phyloP scores from a whole-genome alignment of 257 asterid species.

The Scutellaria galericulata region DNA sequence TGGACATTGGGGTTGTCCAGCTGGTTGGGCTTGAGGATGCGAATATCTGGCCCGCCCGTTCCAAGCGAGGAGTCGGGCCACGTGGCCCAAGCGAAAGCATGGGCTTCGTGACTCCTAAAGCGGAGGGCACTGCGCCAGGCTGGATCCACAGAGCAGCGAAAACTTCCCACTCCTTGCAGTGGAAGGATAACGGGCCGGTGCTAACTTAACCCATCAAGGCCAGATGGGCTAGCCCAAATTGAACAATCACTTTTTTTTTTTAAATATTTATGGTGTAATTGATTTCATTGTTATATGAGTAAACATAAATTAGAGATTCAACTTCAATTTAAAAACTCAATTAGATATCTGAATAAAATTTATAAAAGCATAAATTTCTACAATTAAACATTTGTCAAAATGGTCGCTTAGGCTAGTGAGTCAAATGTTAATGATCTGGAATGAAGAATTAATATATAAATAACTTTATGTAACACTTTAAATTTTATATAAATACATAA shows the following conservation, averaged over 20 bases:
- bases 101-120: slow-evolving; percentile 13
- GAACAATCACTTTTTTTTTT: neutral
- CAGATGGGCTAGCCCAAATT: neutral
- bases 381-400: too few species aligned
- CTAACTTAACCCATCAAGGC: neutral
- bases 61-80: slow-evolving; percentile 16
- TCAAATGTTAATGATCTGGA: too few species aligned
- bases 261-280: too few species aligned
- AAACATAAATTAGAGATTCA: too few species aligned
- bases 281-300: too few species aligned
- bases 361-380: too few species aligned
- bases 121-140: slow-evolving; percentile 11
- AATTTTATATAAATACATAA: too few species aligned
- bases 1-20: neutral
- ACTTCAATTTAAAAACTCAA: too few species aligned
- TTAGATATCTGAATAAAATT: too few species aligned
- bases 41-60: neutral
- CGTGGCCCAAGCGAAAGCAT: neutral
- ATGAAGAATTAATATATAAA: too few species aligned
- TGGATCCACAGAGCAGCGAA: slow-evolving; percentile 14
- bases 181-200: slow-evolving; percentile 7
- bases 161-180: neutral
- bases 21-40: neutral
- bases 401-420: too few species aligned
- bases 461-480: too few species aligned